These are phyloP conservation scores for Tricholoma sp. DNA, from an alignment of 768 basidiomycete species.

Conservation along the genomic window DNA sequence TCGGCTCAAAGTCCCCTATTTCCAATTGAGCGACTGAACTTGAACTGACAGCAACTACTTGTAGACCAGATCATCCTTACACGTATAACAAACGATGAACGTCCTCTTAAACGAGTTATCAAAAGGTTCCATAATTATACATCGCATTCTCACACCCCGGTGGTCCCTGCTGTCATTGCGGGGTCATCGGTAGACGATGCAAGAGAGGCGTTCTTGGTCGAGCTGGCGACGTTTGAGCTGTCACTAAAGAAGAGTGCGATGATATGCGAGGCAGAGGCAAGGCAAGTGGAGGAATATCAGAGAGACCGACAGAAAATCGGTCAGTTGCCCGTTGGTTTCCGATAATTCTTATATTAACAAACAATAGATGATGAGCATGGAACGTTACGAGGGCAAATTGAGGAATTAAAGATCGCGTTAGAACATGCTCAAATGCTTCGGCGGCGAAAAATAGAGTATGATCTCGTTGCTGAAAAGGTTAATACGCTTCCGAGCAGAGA, in stretches of 20 bases:
- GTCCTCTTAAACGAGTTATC: slow-evolving; percentile 68
- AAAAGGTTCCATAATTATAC: slow-evolving; percentile 79
- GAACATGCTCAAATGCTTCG: slow-evolving; percentile 77
- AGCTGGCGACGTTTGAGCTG: slow-evolving; percentile 72
- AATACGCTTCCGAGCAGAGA: slow-evolving; percentile 71
- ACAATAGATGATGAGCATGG: slow-evolving; percentile 65
- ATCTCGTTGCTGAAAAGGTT: slow-evolving; percentile 76
- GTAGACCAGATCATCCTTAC: slow-evolving; percentile 76
- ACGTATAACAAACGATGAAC: slow-evolving; percentile 79
- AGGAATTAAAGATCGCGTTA: slow-evolving; percentile 68
- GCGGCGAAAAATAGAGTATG: slow-evolving; percentile 81
- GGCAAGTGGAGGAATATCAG: slow-evolving; percentile 83
- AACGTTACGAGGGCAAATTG: slow-evolving; percentile 62
- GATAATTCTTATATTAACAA: background rate
- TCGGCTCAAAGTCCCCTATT: background rate
- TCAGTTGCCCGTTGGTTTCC: slow-evolving; percentile 20
- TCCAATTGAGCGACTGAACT: slow-evolving; percentile 8
- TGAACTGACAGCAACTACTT: slow-evolving; percentile 23
- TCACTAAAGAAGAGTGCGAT: slow-evolving; percentile 72
- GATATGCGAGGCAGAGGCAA: slow-evolving; percentile 80
- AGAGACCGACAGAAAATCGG: slow-evolving; percentile 68
- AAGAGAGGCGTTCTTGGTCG: slow-evolving; percentile 71
- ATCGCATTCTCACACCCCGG: slow-evolving; percentile 46
- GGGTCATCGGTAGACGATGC: slow-evolving; percentile 54
- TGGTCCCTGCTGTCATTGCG: slow-evolving; percentile 27